These are phyloP conservation scores for Theobroma cacao DNA, from an alignment of 345 rosid species.

Conservation along the genomic window DNA sequence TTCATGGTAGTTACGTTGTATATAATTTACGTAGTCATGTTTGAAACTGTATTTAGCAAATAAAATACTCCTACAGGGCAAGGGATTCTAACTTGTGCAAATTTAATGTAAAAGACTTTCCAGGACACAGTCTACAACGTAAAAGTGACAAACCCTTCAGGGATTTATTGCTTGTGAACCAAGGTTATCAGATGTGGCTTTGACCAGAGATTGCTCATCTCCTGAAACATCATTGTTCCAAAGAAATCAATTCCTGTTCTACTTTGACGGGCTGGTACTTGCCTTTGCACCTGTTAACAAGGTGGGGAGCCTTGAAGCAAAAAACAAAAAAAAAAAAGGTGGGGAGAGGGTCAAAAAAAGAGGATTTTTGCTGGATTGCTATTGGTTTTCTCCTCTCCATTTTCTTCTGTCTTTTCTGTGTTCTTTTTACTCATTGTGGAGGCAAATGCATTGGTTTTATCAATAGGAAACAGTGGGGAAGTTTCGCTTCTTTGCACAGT, in stretches of 20 bases:
- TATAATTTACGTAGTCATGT: not conserved
- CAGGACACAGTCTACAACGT: slow-evolving; percentile 1
- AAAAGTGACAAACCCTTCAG: not conserved
- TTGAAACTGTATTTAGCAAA: not conserved
- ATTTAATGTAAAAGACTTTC: not conserved
- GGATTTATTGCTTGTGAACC: slow-evolving; percentile 5
- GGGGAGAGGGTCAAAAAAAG: not conserved
- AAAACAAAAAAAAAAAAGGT: too few relatives aligned
- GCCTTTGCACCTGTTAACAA: not conserved
- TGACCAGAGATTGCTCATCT: not conserved
- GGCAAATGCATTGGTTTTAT: not conserved
- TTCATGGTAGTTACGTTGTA: not conserved
- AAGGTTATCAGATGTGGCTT: not conserved
- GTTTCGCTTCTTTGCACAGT: not conserved
- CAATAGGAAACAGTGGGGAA: not conserved
- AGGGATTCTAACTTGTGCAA: not conserved
- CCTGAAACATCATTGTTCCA: not conserved
- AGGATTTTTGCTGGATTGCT: too few relatives aligned
- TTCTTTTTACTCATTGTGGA: not conserved
- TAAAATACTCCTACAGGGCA: not conserved
- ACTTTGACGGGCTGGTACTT: not conserved
- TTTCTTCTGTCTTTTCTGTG: not conserved
- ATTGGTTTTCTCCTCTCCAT: too few relatives aligned
- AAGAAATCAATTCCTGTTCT: not conserved
- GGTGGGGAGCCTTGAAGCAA: too few relatives aligned